Evolutionary conservation across 805 yeast species (phyloP), one percentile per base, ranked within the genome.

Genomic region (Myxozyma neglecta): DNA sequence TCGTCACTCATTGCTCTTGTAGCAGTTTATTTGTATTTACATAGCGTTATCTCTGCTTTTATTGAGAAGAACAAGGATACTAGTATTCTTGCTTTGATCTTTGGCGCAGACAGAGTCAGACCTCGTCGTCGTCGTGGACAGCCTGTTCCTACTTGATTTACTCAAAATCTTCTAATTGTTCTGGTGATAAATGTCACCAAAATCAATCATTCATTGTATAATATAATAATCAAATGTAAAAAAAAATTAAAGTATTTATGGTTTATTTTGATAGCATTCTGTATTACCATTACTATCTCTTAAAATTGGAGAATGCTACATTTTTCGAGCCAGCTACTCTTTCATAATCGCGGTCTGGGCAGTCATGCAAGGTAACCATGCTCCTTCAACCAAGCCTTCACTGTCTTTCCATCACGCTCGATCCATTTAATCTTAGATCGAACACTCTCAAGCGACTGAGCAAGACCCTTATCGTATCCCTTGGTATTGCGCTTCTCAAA

Each of bases 391-490:
- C 75, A 73, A 14, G 53, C 52, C 56, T 59, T 56, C 32, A 73
- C 70, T 47, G 61, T 69, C 35, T 46, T 65, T 6, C 58, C 57
- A 44, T 70, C 73, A 45, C 83, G 75, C 47, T 75, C 74, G 44
- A 74, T 73, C 89, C 89, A 87, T 34, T 74, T 72, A 13, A 80
- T 75, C 61, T 80, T 77, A 49, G 81, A 78, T 48, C 77, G 75
- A 59, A 86, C 78, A 40, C 78, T 76, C 70, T 87, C 91, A 69
- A 85, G 73, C 18, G 81, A 78, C 72, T 85, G 89, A 35, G 75
- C 75, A 60, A 82, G 76, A 49, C 86, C 82, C 75, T 84, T 80
- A 68, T 85, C 88, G 67, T 82, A 85, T 13, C 87, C 87, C 66
- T 76, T 76, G 53, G 80, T 77, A 64, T 83, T 80, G 69, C 78